Evolutionary conservation across 2,329 filamentous ascomycete genomes (phyloP).

Genomic region (Exophiala spinifera): DNA sequence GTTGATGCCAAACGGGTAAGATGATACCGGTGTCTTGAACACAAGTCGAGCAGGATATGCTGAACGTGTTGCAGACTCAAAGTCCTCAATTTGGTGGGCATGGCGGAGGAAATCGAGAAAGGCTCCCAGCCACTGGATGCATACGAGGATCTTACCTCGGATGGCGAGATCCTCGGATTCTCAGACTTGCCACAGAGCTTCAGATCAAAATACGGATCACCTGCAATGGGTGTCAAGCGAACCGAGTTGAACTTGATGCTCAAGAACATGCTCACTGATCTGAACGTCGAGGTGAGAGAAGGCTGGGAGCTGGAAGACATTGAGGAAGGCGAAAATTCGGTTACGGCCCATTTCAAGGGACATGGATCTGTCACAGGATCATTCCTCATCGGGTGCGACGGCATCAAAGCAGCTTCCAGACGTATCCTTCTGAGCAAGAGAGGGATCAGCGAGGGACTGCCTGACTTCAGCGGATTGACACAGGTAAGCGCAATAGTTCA

Average conservation of each 20-base stretch:
- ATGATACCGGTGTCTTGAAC: background rate
- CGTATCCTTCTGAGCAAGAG: conserved; percentile 10
- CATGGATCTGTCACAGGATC: conserved; percentile 42
- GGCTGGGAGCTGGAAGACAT: conserved; percentile 31
- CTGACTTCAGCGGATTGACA: conserved; percentile 11
- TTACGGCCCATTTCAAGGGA: conserved; percentile 49
- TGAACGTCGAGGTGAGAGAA: conserved; percentile 15
- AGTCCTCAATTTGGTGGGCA: conserved; percentile 10
- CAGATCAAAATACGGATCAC: conserved; percentile 11
- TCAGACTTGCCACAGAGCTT: conserved; percentile 11
- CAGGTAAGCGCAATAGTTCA: conserved; percentile 4
- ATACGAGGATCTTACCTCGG: conserved; percentile 6
- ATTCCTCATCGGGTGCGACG: conserved; percentile 53
- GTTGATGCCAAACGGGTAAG: conserved; percentile 19
- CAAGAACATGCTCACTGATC: conserved; percentile 12
- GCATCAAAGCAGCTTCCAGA: conserved; percentile 30
- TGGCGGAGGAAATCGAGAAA: conserved; percentile 5
- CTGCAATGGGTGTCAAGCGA: conserved; percentile 17
- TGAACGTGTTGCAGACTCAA: conserved; percentile 4
- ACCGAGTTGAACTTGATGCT: conserved; percentile 17
- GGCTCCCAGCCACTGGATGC: conserved; percentile 5
- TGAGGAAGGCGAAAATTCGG: conserved; percentile 34
- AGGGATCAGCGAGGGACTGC: conserved; percentile 4
- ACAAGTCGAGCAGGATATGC: background rate
- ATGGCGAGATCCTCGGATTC: conserved; percentile 11